Evolutionary conservation across 2,329 filamentous ascomycete genomes (phyloP), one percentile per base, ranked within the genome.

Genomic region (Pseudogymnoascus sp.): DNA sequence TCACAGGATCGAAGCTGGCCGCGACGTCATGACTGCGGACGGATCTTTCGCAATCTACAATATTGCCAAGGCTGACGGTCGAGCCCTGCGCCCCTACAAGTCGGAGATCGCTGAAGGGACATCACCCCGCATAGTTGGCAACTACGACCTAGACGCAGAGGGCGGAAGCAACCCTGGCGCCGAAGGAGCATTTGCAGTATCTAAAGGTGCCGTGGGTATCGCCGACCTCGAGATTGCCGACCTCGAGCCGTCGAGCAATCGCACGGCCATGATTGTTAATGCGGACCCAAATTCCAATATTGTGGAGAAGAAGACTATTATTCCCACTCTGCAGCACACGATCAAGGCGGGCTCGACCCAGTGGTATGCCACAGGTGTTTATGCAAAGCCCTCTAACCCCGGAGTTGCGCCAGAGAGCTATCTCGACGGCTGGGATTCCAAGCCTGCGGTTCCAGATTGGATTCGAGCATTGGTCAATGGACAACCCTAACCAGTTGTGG

Each of bases 261-360:
- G 62, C 73, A 69, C 46, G 62, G 89, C 89, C 2, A 86, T 82
- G 71, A 78, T 91, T 25, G 84, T 92, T 59, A 86, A 91, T 64
- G 88, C 89, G 10, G 90, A 93, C 72, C 89, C 89, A 5, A 92
- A 93, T 76, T 89, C 87, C 59, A 93, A 93, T 74, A 76, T 93
- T 36, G 79, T 91, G 2, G 86, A 91, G 75, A 85, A 86, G 64
- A 78, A 89, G 64, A 91, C 88, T 3, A 81, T 89, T 44, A 83
- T 93, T 68, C 90, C 90, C 23, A 87, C 87, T 31, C 74, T 93
- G 70, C 83, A 86, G 71, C 80, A 83, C 66, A 85, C 84, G 25
- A 73, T 92, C 37, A 76, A 77, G 62, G 78, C 79, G 50, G 87
- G 83, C 0, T 78, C 84, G 68, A 81, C 78, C 28, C 79, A 78